A percentile compares a stretch with the other conserved stretches of the same genome.
Evolutionary conservation across 2,329 filamentous ascomycete species (phyloP).

Genomic region (Cryphonectria radicalis): DNA sequence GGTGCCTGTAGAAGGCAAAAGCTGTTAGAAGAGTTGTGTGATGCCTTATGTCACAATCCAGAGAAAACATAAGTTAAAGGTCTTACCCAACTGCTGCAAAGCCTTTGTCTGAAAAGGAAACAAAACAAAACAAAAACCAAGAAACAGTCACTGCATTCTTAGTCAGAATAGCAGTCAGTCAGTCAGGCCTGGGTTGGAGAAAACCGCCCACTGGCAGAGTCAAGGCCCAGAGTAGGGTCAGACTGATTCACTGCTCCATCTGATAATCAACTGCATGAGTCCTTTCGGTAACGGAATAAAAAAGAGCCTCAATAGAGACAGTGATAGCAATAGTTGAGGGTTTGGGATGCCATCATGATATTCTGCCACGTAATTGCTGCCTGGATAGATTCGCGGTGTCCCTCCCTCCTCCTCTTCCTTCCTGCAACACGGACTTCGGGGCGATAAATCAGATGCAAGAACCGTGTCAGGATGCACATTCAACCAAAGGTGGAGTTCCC

Average conservation of each 20-base stretch:
- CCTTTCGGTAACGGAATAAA: too few species aligned
- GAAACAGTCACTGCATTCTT: neutral
- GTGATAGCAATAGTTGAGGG: neutral
- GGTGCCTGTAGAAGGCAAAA: neutral
- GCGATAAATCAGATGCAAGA: neutral
- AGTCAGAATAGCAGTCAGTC: neutral
- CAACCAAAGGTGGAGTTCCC: constrained; percentile 1
- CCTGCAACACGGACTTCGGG: neutral
- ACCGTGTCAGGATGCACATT: neutral
- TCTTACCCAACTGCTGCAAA: neutral
- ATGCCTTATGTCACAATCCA: neutral
- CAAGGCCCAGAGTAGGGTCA: neutral
- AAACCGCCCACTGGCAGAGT: neutral
- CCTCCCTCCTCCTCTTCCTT: neutral
- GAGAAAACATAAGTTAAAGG: neutral
- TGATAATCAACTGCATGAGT: neutral
- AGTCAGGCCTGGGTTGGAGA: constrained; percentile 3
- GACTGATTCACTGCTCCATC: constrained; percentile 1
- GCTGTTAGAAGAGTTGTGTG: neutral
- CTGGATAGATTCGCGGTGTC: neutral
- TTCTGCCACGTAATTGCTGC: neutral
- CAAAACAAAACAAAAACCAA: neutral
- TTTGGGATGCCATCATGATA: neutral
- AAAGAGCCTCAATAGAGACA: neutral
- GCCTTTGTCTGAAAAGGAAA: neutral